Evolutionary conservation across 345 rosid genomes (phyloP), one percentile per base, ranked within the genome.

Genomic region (Schrenkiella parvula): DNA sequence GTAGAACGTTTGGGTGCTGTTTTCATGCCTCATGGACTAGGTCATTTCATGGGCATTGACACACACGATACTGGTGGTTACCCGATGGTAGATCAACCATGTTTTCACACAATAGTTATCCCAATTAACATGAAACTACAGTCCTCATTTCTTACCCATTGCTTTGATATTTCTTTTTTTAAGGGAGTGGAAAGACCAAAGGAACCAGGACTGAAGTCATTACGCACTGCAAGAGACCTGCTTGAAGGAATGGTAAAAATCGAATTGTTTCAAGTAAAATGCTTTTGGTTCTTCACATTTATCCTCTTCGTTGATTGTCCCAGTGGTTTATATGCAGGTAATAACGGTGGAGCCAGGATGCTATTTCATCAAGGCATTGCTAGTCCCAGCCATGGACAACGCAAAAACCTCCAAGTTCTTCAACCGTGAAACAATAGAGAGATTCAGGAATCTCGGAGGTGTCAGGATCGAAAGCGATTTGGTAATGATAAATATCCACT

Each of bases 281-380:
- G 25, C 13, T 23, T 32, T 3, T 60, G 23, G 57, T 26, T 51
- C 14, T 44, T 46, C 47, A 22, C 54, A 22, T 53, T 12, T 29
- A 56, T 17, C 12, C 10, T 58, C 67, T 58, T 17, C 51, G 1
- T 28, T 38, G 22, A 41, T 39, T 19, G 28, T 26, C 59, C 17
- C 14, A 46, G 4, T 39, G 60, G 73, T 51, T 46, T 67, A 23
- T 26, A 19, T 59, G 53, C 57, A 93, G 98, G 98, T 93, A 35
- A 90, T 90, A 53, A 90, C 98, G 8, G 98, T 90, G 82, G 98
- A 93, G 83, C 98, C 97, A 25, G 97, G 96, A 57, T 93, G 98
- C 82, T 93, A 90, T 74, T 90, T 93, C 78, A 93, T 90, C 17
- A 88, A 87, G 74, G 96, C 93, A 50, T 70, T 93, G 60, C 77